A percentile compares a stretch with the other conserved stretches of the same genome.
Evolutionary conservation across 2,329 filamentous ascomycete species (phyloP).

Genomic region (Stemphylium vesicarium): DNA sequence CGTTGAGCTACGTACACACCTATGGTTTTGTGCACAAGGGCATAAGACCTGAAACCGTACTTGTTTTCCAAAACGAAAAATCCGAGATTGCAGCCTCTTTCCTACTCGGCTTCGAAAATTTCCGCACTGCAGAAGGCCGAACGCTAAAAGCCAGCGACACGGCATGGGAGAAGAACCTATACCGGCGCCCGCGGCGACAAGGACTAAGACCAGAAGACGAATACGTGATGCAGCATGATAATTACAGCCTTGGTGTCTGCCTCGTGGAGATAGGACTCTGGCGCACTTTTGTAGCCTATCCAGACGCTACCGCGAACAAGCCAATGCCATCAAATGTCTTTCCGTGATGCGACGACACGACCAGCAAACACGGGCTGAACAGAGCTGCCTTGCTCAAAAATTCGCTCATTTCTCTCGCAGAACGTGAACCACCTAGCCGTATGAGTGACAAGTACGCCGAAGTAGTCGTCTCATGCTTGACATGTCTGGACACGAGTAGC

Average conservation of each 20-base stretch:
- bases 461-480: constrained; percentile 27
- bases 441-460: constrained; percentile 46
- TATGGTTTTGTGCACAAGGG: constrained; percentile 56
- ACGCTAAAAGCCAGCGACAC: constrained; percentile 48
- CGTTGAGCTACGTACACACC: constrained; percentile 49
- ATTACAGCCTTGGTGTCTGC: constrained; percentile 63
- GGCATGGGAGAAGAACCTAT: constrained; percentile 56
- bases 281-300: constrained; percentile 45
- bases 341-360: no score
- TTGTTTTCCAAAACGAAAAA: constrained; percentile 34
- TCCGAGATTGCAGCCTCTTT: constrained; percentile 33
- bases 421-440: not conserved
- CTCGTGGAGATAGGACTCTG: constrained; percentile 62
- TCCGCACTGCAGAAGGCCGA: constrained; percentile 47
- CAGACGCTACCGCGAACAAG: constrained; percentile 13
- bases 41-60: constrained; percentile 53
- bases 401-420: not conserved
- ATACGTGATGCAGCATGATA: constrained; percentile 62
- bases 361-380: not conserved
- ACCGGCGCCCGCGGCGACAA: constrained; percentile 59
- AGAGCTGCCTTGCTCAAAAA: not conserved
- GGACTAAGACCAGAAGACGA: constrained; percentile 47
- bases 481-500: constrained; percentile 19
- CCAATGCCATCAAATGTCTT: no score
- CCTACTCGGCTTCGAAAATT: constrained; percentile 55